Percentiles rank a stretch among this genome's conserved stretches.
Evolutionary conservation across 768 basidiomycete species (phyloP).

Genomic region (Mycena alexandri): DNA sequence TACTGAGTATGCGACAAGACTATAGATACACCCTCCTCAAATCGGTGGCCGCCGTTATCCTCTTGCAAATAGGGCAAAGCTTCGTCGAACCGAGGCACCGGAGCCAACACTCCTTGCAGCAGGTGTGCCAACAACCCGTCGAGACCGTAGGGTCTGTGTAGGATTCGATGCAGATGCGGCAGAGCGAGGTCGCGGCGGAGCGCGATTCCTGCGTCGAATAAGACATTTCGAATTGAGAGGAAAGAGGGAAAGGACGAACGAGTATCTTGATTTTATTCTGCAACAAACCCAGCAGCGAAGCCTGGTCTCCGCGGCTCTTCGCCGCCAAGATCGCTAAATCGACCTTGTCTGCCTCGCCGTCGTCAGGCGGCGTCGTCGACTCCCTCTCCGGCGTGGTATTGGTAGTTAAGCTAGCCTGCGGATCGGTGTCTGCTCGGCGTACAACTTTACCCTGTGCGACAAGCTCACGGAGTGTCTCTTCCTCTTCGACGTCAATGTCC

Average conservation of each 20-base stretch:
- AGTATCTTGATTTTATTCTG: constrained; percentile 72
- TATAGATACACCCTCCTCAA: constrained; percentile 82
- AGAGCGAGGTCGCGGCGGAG: constrained; percentile 63
- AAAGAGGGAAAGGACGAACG: constrained; percentile 51
- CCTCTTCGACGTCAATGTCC: constrained; percentile 57
- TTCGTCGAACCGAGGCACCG: constrained; percentile 87
- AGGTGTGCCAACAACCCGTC: constrained; percentile 91
- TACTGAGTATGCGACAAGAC: constrained; percentile 9
- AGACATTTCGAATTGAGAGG: constrained; percentile 17
- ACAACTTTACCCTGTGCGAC: constrained; percentile 65
- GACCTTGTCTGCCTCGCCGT: constrained; percentile 55
- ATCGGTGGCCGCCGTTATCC: constrained; percentile 83
- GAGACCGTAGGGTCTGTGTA: constrained; percentile 85
- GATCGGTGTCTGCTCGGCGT: constrained; percentile 35
- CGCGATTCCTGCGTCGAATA: constrained; percentile 54
- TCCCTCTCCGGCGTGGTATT: no score
- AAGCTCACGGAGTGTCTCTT: constrained; percentile 62
- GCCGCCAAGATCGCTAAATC: constrained; percentile 65
- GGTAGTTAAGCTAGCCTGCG: no score
- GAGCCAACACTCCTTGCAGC: constrained; percentile 86
- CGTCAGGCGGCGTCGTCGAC: no score
- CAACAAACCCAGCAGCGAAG: constrained; percentile 65
- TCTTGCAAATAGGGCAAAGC: constrained; percentile 89
- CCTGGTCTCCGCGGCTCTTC: constrained; percentile 60
- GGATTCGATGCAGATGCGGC: constrained; percentile 85